Evolutionary conservation across 352 stramenopile genomes (phyloP), one percentile per base, ranked within the genome.

Genomic region (Globisporangium orthogonon): DNA sequence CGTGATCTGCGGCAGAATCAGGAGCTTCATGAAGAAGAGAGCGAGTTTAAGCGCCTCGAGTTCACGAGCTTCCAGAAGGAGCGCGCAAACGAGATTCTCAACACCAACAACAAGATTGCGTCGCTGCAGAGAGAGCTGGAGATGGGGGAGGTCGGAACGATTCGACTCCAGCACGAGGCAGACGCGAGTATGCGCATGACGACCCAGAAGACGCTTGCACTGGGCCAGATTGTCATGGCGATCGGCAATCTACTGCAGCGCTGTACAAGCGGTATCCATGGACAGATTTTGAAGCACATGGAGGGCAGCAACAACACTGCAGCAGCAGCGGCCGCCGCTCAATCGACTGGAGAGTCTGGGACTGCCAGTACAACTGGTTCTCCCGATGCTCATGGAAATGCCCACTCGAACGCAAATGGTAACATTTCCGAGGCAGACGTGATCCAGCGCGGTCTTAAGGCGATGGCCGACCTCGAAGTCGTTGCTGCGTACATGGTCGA

Each of bases 401-500:
- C 11, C 4, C 40, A 23, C 14, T 45, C 40, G 40, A 64, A 37
- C 40, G 62, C 48, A 1, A 64, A 63, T 10, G 78, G 61, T 28
- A 89, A 67, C 39, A 83, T 88, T 46, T 87, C 76, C 1, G 85
- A 97, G 28, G 66, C 74, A 1, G 87, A 97, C 31, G 76, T 97
- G 18, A 77, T 95, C 43, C 76, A 89, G 49, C 87, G 96, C 46
- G 87, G 87, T 7, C 69, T 84, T 39, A 85, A 89, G n/a, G 84
- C 92, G 45, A 88, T 95, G 67, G 66, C 79, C 7, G 81, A 97
- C 52, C 73, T 98, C 10, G 91, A 98, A 50, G 86, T 97, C 13
- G 93, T 98, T 28, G 90, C 86, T 1, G 83, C 88, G 11, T 98
- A 98, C 66, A 97, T 98, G 85, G 75, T 83, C 28, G 92, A 98